These are phyloP conservation scores for Lactuca sativa DNA, from an alignment of 129 eudicot genomes.

Conservation along the genomic window DNA sequence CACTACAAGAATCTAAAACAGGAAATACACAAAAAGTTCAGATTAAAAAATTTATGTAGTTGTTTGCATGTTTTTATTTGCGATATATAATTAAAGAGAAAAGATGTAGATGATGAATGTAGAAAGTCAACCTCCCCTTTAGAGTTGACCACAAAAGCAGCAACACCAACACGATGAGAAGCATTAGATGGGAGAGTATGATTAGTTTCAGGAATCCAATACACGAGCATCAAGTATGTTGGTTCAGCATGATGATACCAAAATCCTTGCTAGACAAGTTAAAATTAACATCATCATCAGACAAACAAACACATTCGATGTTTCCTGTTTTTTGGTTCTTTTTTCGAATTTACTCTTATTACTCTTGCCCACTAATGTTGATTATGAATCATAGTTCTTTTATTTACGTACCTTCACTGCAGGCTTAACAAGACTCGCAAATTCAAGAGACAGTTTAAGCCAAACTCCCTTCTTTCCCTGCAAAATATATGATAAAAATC, in stretches of 20 bases:
- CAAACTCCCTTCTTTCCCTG: constrained; percentile 65
- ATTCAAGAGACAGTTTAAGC: constrained; percentile 47
- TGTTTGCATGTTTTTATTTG: too few relatives aligned
- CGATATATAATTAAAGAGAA: neutral
- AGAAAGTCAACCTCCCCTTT: constrained; percentile 41
- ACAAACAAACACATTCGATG: too few relatives aligned
- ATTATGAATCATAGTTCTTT: neutral
- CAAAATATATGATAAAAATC: constrained; percentile 1
- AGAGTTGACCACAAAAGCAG: constrained; percentile 41
- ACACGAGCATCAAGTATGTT: constrained; percentile 58
- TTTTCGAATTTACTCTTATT: too few relatives aligned
- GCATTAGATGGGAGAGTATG: constrained; percentile 62
- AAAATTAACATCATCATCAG: too few relatives aligned
- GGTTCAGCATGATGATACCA: constrained; percentile 75
- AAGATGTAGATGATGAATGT: neutral
- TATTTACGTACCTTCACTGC: constrained; percentile 48
- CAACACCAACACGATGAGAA: constrained; percentile 60
- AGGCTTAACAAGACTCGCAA: constrained; percentile 50
- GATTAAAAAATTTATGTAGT: neutral
- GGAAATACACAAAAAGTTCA: neutral
- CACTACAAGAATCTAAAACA: constrained; percentile 53
- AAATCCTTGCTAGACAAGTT: constrained; percentile 50
- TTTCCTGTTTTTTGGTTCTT: too few relatives aligned
- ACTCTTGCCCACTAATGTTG: neutral
- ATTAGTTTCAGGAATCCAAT: constrained; percentile 52